phyloP scores from a whole-genome alignment of 208 protist species.

The Trypanosoma platydactyli region DNA sequence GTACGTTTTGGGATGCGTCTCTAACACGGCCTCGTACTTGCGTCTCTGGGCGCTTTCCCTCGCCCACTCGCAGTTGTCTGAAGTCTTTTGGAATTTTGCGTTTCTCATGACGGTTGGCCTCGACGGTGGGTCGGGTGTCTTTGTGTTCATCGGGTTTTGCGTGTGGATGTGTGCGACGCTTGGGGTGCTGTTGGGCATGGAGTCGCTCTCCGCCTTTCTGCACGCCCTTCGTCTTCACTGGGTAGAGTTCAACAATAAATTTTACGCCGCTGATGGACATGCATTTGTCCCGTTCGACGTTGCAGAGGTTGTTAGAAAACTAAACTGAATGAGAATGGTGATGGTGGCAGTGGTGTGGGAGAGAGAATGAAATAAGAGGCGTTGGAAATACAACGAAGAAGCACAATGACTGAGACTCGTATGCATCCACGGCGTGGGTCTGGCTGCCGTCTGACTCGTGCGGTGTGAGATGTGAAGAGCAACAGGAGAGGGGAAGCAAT shows the following conservation, averaged over 20 bases:
- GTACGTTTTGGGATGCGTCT: slow-evolving; percentile 98
- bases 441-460: no score
- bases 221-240: slow-evolving; percentile 98
- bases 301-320: slow-evolving; percentile 48
- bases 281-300: slow-evolving; percentile 92
- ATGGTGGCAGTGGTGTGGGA: neutral
- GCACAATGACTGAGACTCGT: neutral
- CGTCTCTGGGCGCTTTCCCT: slow-evolving; percentile 99
- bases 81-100: slow-evolving; percentile 91
- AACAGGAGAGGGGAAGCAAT: no score
- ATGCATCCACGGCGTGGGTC: no score
- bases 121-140: slow-evolving; percentile 61
- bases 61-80: slow-evolving; percentile 97
- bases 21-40: slow-evolving; percentile 99
- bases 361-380: neutral
- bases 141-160: slow-evolving; percentile 92
- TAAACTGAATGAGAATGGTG: slow-evolving; percentile 13
- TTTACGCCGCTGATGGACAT: slow-evolving; percentile 94
- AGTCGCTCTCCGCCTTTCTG: slow-evolving; percentile 98
- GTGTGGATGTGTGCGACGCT: slow-evolving; percentile 95
- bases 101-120: slow-evolving; percentile 68
- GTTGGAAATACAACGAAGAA: neutral
- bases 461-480: no score
- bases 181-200: slow-evolving; percentile 98
- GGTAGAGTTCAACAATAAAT: slow-evolving; percentile 98